Conservation (phyloP, 2,329 filamentous ascomycete genomes). For the Aspergillus ochraceus region DNA sequence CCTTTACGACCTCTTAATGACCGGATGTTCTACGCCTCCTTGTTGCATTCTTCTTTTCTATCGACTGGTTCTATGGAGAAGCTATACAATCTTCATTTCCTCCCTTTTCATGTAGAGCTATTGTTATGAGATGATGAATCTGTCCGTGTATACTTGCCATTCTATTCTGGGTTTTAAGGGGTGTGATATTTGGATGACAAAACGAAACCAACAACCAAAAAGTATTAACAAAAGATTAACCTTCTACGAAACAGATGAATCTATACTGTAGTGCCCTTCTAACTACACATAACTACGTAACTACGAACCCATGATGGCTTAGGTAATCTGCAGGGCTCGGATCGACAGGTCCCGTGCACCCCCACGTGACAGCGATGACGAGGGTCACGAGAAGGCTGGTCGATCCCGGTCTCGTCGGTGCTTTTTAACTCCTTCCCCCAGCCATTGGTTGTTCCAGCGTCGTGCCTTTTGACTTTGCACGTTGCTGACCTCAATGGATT, state of each 20-base stretch:
- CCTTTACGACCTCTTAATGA: slow-evolving; percentile 35
- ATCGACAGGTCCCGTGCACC: neutral
- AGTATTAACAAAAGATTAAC: neutral
- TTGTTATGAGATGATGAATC: slow-evolving; percentile 7
- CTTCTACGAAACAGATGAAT: too few species aligned
- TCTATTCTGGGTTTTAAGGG: neutral
- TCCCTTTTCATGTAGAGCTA: slow-evolving; percentile 11
- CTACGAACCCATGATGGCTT: neutral
- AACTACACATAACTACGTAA: too few species aligned
- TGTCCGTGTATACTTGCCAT: neutral
- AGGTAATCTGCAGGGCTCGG: neutral
- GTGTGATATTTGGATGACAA: neutral
- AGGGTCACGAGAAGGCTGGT: neutral
- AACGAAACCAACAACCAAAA: neutral
- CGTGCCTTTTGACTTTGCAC: neutral
- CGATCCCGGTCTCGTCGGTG: neutral
- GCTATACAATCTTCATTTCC: slow-evolving; percentile 7
- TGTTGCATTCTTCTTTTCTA: slow-evolving; percentile 2
- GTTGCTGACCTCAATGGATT: neutral
- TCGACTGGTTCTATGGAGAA: slow-evolving; percentile 3
- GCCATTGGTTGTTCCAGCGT: neutral
- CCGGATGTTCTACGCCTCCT: slow-evolving; percentile 21
- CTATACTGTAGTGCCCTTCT: too few species aligned
- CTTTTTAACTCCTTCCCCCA: neutral
- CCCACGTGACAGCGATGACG: neutral